Conservation (phyloP, 2,329 filamentous ascomycete genomes). For the Tympanopsis confertula region DNA sequence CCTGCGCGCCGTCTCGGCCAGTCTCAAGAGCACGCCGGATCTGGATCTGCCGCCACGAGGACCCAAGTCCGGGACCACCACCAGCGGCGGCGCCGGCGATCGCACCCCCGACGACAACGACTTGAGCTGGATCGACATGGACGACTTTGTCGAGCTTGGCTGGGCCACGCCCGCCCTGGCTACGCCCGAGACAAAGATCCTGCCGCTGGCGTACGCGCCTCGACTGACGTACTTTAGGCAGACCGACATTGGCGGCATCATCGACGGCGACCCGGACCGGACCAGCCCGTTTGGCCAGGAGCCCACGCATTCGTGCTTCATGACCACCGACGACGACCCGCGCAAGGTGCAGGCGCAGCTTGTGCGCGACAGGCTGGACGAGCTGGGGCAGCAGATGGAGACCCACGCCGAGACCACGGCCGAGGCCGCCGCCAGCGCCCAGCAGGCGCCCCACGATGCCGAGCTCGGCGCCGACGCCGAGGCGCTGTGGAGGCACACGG, state of each 20-base stretch:
- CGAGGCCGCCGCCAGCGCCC: constrained; percentile 57
- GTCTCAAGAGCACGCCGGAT: constrained; percentile 50
- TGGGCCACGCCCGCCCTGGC: constrained; percentile 86
- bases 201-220: constrained; percentile 86
- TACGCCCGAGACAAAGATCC: constrained; percentile 85
- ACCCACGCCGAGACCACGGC: constrained; percentile 62
- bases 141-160: constrained; percentile 95
- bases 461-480: constrained; percentile 48
- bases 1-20: constrained; percentile 84
- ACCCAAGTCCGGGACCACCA: too few relatives aligned
- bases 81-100: constrained; percentile 48
- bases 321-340: constrained; percentile 83
- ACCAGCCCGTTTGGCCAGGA: constrained; percentile 88
- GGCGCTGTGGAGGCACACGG: constrained; percentile 40
- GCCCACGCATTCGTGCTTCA: constrained; percentile 86
- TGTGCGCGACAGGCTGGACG: constrained; percentile 68
- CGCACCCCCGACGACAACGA: constrained; percentile 58
- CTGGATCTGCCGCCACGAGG: background rate
- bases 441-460: constrained; percentile 34
- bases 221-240: constrained; percentile 94
- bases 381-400: constrained; percentile 67
- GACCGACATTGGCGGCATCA: constrained; percentile 77
- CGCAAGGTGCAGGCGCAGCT: constrained; percentile 77
- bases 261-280: constrained; percentile 68
- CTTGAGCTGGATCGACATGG: constrained; percentile 96